Conservation (phyloP, 306 rosid species). For the Trichosanthes truncata region DNA sequence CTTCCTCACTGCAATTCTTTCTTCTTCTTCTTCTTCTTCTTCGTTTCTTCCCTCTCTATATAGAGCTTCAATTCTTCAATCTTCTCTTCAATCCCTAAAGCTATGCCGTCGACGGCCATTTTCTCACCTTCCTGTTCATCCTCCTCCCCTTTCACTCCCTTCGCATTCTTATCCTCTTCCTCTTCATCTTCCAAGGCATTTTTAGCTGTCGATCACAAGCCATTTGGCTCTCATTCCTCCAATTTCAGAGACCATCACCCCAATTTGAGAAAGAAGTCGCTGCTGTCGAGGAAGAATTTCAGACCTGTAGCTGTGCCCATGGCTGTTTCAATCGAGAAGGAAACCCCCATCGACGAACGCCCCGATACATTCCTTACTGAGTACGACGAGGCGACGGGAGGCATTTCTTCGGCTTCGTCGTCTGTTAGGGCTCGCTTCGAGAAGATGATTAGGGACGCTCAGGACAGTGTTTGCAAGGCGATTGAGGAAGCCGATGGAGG, state of each 20-base stretch:
- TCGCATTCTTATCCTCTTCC: constrained; percentile 11
- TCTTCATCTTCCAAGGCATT: constrained; percentile 10
- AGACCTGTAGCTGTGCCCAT: constrained; percentile 13
- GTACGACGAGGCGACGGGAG: constrained; percentile 21
- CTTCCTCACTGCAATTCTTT: constrained; percentile 5
- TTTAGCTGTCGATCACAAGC: background rate
- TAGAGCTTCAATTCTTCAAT: background rate
- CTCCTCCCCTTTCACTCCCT: constrained; percentile 20
- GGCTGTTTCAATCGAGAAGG: constrained; percentile 68
- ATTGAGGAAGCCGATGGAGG: constrained; percentile 75
- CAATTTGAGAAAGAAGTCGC: background rate
- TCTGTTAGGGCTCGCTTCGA: constrained; percentile 76
- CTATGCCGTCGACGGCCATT: constrained; percentile 23
- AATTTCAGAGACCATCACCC: background rate
- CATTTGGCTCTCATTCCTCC: background rate
- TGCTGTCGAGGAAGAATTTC: background rate
- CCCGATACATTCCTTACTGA: constrained; percentile 74
- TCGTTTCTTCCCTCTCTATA: background rate
- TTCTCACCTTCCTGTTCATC: constrained; percentile 25
- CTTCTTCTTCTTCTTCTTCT: background rate
- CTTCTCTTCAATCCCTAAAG: background rate
- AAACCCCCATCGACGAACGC: constrained; percentile 59
- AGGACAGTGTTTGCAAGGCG: constrained; percentile 71
- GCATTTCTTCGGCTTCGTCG: constrained; percentile 22
- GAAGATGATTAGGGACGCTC: constrained; percentile 95